These are phyloP conservation scores for Crataegus laevigata DNA, from an alignment of 306 rosid genomes.

Conservation along the genomic window DNA sequence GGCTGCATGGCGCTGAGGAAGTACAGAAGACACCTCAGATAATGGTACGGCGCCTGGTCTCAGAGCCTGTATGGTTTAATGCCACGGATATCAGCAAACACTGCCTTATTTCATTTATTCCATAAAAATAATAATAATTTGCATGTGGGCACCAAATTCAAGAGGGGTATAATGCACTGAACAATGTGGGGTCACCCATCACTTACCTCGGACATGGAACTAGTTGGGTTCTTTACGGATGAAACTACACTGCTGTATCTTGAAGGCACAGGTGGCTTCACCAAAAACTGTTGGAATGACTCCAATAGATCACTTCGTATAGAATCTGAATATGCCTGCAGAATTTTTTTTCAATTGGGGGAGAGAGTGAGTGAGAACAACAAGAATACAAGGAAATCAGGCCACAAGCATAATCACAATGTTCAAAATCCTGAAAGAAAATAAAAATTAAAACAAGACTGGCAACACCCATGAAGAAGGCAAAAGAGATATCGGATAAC, in stretches of 20 bases:
- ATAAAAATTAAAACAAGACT: background rate
- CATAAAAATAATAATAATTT: background rate
- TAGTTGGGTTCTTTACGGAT: slow-evolving; percentile 27
- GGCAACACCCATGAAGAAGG: background rate
- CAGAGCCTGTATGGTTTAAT: slow-evolving; percentile 33
- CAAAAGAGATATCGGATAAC: background rate
- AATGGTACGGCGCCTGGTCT: slow-evolving; percentile 26
- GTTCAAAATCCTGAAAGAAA: background rate
- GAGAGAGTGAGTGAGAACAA: background rate
- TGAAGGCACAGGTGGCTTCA: slow-evolving; percentile 30
- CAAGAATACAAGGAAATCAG: background rate
- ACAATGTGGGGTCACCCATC: background rate
- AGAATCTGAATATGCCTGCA: slow-evolving; percentile 23
- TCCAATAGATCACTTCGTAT: slow-evolving; percentile 23
- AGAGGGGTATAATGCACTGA: background rate
- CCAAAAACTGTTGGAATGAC: slow-evolving; percentile 14
- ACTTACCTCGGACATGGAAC: slow-evolving; percentile 36
- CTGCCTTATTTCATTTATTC: background rate
- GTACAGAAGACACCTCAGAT: slow-evolving; percentile 23
- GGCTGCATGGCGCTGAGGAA: slow-evolving; percentile 13
- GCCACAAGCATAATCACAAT: background rate
- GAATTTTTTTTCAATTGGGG: background rate
- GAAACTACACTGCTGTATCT: slow-evolving; percentile 25
- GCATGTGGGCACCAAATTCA: background rate
- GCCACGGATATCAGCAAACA: background rate